Conservation (phyloP, 2,329 filamentous ascomycete species). For the Calonectria naviculata region DNA sequence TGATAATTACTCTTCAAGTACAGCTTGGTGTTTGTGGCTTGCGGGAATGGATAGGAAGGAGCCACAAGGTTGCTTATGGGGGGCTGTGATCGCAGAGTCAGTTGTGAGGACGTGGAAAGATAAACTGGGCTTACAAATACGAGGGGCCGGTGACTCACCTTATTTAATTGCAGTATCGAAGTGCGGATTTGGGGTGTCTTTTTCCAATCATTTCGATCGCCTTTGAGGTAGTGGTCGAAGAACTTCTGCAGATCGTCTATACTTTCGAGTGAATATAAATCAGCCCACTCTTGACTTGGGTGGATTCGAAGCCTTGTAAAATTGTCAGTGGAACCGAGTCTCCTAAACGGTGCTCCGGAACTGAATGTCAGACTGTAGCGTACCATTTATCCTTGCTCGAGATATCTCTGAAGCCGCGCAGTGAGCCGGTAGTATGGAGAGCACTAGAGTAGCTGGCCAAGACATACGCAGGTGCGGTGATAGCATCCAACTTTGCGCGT, state of each 20-base stretch:
- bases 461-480: constrained; percentile 37
- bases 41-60: too few species aligned
- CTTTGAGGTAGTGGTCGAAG: constrained; percentile 34
- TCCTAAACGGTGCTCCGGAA: too few species aligned
- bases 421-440: constrained; percentile 35
- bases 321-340: too few species aligned
- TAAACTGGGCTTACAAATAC: too few species aligned
- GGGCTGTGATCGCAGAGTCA: too few species aligned
- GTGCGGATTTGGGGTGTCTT: constrained; percentile 18
- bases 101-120: too few species aligned
- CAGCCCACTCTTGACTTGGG: constrained; percentile 42
- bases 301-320: constrained; percentile 28
- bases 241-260: constrained; percentile 36
- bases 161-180: too few species aligned
- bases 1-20: too few species aligned
- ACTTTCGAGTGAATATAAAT: constrained; percentile 35
- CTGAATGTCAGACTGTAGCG: too few species aligned
- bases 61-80: too few species aligned
- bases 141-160: too few species aligned
- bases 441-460: constrained; percentile 37
- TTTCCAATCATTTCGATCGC: constrained; percentile 29
- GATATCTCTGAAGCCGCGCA: constrained; percentile 30
- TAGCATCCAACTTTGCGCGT: constrained; percentile 27
- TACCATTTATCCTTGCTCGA: neutral
- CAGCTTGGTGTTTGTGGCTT: too few species aligned